Conservation (phyloP, 2,329 filamentous ascomycete genomes). For the Alternaria burnsii region DNA sequence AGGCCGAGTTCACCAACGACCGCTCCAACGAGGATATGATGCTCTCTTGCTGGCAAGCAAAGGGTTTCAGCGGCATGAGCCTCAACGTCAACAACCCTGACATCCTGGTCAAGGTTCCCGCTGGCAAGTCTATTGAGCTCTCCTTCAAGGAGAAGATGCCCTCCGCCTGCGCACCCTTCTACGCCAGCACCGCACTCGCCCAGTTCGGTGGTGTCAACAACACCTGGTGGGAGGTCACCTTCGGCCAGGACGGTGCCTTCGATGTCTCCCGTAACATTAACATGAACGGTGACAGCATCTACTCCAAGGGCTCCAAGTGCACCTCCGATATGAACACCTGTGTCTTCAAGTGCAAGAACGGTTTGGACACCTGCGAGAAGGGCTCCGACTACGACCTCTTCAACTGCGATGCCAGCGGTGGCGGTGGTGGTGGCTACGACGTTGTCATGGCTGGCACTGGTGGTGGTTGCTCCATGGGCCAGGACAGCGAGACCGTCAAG, state of each 20-base stretch:
- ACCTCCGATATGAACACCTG: slow-evolving; percentile 54
- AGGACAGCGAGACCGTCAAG: slow-evolving; percentile 36
- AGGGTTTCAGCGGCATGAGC: slow-evolving; percentile 47
- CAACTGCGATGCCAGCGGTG: slow-evolving; percentile 42
- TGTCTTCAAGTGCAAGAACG: slow-evolving; percentile 54
- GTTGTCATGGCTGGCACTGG: slow-evolving; percentile 34
- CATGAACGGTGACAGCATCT: slow-evolving; percentile 55
- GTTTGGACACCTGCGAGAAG: slow-evolving; percentile 44
- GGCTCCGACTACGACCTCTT: slow-evolving; percentile 51
- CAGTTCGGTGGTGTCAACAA: slow-evolving; percentile 53
- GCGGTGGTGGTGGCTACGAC: slow-evolving; percentile 44
- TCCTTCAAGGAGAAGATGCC: slow-evolving; percentile 51
- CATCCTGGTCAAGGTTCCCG: slow-evolving; percentile 53
- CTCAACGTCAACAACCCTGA: slow-evolving; percentile 47
- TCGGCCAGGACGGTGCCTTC: slow-evolving; percentile 50
- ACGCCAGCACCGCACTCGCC: slow-evolving; percentile 44
- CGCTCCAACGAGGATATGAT: slow-evolving; percentile 37
- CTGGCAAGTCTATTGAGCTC: slow-evolving; percentile 48
- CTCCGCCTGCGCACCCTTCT: slow-evolving; percentile 54
- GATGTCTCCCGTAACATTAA: slow-evolving; percentile 57
- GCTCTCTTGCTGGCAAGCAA: slow-evolving; percentile 49
- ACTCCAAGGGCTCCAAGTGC: slow-evolving; percentile 52
- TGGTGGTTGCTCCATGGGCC: slow-evolving; percentile 46
- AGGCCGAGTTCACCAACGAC: slow-evolving; percentile 49
- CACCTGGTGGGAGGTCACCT: slow-evolving; percentile 58